Conservation (phyloP, 345 rosid genomes). For the Boechera stricta region DNA sequence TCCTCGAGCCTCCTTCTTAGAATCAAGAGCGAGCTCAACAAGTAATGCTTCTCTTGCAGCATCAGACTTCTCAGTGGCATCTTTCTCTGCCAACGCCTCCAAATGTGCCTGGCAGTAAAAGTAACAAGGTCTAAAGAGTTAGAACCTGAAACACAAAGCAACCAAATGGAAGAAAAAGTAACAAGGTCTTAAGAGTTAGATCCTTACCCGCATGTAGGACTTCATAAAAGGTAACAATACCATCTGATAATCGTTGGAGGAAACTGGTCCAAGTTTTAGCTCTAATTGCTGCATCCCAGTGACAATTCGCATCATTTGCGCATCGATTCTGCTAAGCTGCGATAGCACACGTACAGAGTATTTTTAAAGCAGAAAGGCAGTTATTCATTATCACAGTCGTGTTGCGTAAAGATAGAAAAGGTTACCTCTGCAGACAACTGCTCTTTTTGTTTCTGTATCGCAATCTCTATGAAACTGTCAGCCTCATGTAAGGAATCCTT, state of each 20-base stretch:
- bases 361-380: neutral
- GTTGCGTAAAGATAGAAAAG: constrained; percentile 32
- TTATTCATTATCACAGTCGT: constrained; percentile 7
- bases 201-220: constrained; percentile 79
- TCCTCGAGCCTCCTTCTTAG: constrained; percentile 67
- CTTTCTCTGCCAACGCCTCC: constrained; percentile 91
- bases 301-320: constrained; percentile 69
- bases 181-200: constrained; percentile 28
- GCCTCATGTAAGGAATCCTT: constrained; percentile 68
- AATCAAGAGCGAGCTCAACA: constrained; percentile 89
- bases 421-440: constrained; percentile 78
- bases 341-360: constrained; percentile 33
- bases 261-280: constrained; percentile 72
- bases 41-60: constrained; percentile 95
- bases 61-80: constrained; percentile 94
- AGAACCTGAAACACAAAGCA: constrained; percentile 17
- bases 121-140: neutral
- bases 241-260: constrained; percentile 67
- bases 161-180: constrained; percentile 24
- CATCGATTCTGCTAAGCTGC: constrained; percentile 89
- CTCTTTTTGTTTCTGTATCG: constrained; percentile 81
- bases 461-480: constrained; percentile 78
- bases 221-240: constrained; percentile 75
- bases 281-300: constrained; percentile 83
- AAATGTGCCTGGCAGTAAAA: constrained; percentile 60